Percentiles rank a stretch among this genome's conserved stretches.
Conservation (phyloP, 805 yeast species). For the Sungouiozyma intestinalis region DNA sequence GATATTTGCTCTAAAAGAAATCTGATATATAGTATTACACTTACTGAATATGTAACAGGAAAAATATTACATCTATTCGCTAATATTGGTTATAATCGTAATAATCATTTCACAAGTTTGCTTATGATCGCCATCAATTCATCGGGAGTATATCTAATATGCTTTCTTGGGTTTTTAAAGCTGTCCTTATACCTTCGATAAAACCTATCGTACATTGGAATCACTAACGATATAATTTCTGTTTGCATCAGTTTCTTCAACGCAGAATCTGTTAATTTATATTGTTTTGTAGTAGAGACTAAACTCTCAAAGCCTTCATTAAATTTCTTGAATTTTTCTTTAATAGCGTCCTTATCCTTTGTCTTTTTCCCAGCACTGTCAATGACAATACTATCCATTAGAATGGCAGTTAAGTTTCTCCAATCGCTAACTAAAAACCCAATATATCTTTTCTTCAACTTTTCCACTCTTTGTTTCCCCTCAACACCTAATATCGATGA, state of each 20-base stretch:
- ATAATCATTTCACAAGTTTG: conserved; percentile 15
- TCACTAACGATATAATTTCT: conserved; percentile 61
- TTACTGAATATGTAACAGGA: background rate
- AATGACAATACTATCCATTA: conserved; percentile 68
- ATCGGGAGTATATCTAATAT: conserved; percentile 28
- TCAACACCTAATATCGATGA: conserved; percentile 40
- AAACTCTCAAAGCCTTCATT: conserved; percentile 77
- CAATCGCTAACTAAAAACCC: conserved; percentile 67
- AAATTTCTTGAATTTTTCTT: conserved; percentile 75
- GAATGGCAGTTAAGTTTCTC: conserved; percentile 65
- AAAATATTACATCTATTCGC: background rate
- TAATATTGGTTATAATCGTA: background rate
- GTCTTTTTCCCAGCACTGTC: conserved; percentile 41
- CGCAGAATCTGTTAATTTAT: conserved; percentile 54
- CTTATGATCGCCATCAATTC: conserved; percentile 21
- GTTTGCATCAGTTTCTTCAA: conserved; percentile 53
- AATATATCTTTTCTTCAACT: conserved; percentile 61
- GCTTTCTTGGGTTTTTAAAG: conserved; percentile 29
- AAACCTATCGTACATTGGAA: conserved; percentile 78
- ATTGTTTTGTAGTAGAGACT: conserved; percentile 51
- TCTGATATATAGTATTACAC: too few species aligned
- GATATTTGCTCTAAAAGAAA: too few species aligned
- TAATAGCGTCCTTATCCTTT: conserved; percentile 73
- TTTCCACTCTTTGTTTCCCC: conserved; percentile 55
- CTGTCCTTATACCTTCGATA: conserved; percentile 47